Conservation (phyloP, 768 basidiomycete genomes). For the Dioszegia crocea region DNA sequence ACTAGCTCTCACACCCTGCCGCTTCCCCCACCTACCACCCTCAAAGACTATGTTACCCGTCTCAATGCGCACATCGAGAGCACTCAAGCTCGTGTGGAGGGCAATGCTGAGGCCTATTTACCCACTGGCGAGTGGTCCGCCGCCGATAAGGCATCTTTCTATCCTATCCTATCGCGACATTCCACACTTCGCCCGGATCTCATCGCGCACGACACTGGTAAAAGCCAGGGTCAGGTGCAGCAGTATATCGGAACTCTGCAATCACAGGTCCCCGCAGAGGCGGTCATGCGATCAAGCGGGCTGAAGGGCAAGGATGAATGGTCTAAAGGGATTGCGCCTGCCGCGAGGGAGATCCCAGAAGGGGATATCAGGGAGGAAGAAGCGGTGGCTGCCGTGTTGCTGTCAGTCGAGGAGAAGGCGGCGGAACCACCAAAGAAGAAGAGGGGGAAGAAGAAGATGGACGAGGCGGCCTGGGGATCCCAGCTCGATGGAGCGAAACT, state of each 20-base stretch:
- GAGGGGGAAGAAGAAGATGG: not conserved
- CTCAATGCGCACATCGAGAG: not conserved
- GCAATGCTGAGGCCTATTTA: not conserved
- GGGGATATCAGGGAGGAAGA: conserved; percentile 3
- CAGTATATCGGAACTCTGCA: not conserved
- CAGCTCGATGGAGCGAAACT: not conserved
- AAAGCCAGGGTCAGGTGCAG: not conserved
- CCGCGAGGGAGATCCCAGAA: conserved; percentile 9
- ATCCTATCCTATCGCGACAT: conserved; percentile 1
- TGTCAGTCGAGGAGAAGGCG: not conserved
- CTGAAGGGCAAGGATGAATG: conserved; percentile 3
- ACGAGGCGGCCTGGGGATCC: not conserved
- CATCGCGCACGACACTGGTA: conserved; percentile 2
- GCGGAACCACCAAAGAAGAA: not conserved
- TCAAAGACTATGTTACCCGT: not conserved
- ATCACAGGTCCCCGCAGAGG: not conserved
- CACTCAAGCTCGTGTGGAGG: not conserved
- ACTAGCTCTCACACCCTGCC: not conserved
- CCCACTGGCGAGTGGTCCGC: conserved; percentile 6
- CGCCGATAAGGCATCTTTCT: not conserved
- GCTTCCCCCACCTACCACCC: not conserved
- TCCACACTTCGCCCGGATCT: conserved; percentile 3
- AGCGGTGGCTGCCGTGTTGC: not conserved
- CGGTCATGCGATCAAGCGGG: not conserved
- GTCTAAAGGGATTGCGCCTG: conserved; percentile 8